A percentile compares a stretch with the other conserved stretches of the same genome.
Conservation (phyloP, 768 basidiomycete genomes). For the Calvatia gigantea region DNA sequence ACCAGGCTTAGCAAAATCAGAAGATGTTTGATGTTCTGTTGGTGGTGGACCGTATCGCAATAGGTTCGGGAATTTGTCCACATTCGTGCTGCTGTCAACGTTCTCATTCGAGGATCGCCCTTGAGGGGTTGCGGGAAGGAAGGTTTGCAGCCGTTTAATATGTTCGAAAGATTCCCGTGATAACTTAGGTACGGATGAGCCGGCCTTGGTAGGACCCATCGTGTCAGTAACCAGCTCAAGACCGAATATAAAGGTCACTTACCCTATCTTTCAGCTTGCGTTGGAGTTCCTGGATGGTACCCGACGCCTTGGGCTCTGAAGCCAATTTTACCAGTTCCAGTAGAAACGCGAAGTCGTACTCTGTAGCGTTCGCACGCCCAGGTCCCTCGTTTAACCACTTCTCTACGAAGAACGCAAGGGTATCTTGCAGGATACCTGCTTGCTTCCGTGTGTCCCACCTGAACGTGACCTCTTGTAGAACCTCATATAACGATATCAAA, state of each 20-base stretch:
- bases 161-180: slow-evolving; percentile 33
- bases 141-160: slow-evolving; percentile 54
- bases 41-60: slow-evolving; percentile 51
- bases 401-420: slow-evolving; percentile 36
- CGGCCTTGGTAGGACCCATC: neutral
- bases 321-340: slow-evolving; percentile 32
- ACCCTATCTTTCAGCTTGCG: slow-evolving; percentile 21
- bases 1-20: slow-evolving; percentile 68
- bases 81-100: slow-evolving; percentile 18
- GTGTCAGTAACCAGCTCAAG: neutral
- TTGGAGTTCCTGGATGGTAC: slow-evolving; percentile 8
- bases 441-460: slow-evolving; percentile 4
- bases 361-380: slow-evolving; percentile 17
- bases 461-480: slow-evolving; percentile 48
- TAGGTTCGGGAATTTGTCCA: slow-evolving; percentile 35
- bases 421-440: slow-evolving; percentile 29
- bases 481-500: slow-evolving; percentile 49
- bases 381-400: slow-evolving; percentile 28
- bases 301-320: slow-evolving; percentile 29
- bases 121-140: slow-evolving; percentile 48
- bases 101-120: slow-evolving; percentile 12
- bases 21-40: slow-evolving; percentile 48
- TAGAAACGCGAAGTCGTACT: slow-evolving; percentile 51
- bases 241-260: slow-evolving; percentile 2
- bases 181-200: neutral